phyloP scores from a whole-genome alignment of 2,329 filamentous ascomycete genomes.

The Fusarium verrucosum region DNA sequence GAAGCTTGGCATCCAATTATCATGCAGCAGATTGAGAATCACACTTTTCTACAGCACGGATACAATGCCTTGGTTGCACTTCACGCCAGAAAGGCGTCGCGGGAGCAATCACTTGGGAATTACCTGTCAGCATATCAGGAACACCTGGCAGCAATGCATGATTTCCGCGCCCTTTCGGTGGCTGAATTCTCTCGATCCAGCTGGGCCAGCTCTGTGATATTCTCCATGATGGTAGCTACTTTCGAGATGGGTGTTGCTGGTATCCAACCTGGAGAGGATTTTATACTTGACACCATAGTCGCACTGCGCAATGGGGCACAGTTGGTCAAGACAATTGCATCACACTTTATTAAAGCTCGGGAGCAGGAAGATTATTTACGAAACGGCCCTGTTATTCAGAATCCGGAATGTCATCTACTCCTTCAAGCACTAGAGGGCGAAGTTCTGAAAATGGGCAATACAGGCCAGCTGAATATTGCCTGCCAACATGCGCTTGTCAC shows the following conservation, averaged over 20 bases:
- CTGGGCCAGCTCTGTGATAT: background rate
- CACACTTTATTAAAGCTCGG: background rate
- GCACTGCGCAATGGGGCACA: background rate
- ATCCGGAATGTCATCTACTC: background rate
- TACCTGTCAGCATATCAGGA: background rate
- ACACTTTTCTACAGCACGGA: background rate
- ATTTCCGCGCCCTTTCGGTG: background rate
- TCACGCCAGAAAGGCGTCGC: background rate
- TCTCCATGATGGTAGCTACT: background rate
- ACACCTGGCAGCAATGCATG: background rate
- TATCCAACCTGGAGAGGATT: background rate
- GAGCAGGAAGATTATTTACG: background rate
- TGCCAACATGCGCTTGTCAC: background rate
- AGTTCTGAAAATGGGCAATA: background rate
- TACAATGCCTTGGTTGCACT: background rate
- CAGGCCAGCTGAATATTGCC: background rate
- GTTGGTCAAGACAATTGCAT: background rate
- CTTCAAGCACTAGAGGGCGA: background rate
- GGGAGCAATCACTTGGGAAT: background rate
- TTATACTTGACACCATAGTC: background rate
- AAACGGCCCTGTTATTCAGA: background rate
- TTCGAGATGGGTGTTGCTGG: background rate
- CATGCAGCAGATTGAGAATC: background rate
- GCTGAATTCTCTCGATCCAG: background rate
- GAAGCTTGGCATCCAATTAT: background rate